Base-by-base conservation (phyloP, 2,329 filamentous ascomycete species). In the Endoconidiophora laricicola region DNA sequence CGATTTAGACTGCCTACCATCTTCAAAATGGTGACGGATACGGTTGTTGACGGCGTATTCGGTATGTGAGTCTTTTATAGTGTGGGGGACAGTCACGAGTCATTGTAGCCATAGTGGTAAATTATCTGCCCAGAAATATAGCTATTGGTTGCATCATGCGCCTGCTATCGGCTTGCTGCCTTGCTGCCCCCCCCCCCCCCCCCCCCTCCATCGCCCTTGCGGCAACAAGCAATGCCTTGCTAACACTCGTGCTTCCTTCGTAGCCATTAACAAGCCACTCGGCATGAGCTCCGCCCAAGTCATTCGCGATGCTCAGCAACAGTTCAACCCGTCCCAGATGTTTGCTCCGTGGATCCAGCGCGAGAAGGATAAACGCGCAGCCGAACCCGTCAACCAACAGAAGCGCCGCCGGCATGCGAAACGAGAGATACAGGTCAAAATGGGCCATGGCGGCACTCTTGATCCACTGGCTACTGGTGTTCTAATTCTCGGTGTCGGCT, bases 381-480 rank as follows among this genome's bases (percentile, higher is more conserved):
- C 69, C 56, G 80, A 85, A 62, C 67, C 67, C 52, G 69, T 73
- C 52, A 68, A 69, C 52, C 76, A 82, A 61, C 72, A 73, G 57
- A 71, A 73, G 57, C 74, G 80, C 54, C 73, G 78, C 54, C 67
- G 68, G 55, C 66, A 66, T 44, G 70, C 72, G 55, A 75, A 77
- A 62, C 73, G 73, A 57, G 69, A 73, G 1, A 62, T 81, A 4
- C 77, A 85, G 55, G 81, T 96, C 57, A 98, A 96, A 70, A 84
- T 96, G 60, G 91, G 91, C 33, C 91, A 98, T 66, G 91, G 91
- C 54, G 91, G 91, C 41, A 98, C 91, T 1, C 74, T 98, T 16
- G 91, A 98, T 61, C 91, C 91, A 23, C 74, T 95, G 59, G 91
- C 91, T 6, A 94, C 88, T 1, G 91, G 91, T 43, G 85, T 98